Evolutionary conservation across 1,284 basidiomycete species (phyloP), one percentile per base, ranked within the genome.

Genomic region (Inonotus hispidus): DNA sequence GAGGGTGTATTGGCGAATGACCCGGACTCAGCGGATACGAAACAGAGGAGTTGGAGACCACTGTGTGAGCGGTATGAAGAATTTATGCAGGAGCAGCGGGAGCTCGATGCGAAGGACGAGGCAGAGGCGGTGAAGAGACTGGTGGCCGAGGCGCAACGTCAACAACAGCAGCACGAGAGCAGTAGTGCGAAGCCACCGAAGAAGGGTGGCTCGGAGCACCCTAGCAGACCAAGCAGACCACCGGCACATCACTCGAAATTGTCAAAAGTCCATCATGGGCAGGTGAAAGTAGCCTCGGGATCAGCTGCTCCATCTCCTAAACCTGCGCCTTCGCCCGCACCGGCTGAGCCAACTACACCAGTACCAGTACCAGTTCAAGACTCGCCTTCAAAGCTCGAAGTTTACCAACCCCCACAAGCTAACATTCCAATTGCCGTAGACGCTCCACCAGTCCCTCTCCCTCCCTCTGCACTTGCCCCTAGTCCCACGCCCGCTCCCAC

Each of bases 41-140:
- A 63, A 58, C 54, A 49, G 45, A 75, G 74, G 16, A 86, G 79
- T 0, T 94, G 92, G 91, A 81, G 85, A 3, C 90, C 92, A 1
- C 76, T 88, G 23, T 84, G 78, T 67, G 90, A 93, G 63, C 84
- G 92, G 3, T 93, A 93, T 69, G 58, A 78, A 23, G 90, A 93
- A 68, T 93, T 83, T 67, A 87, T 91, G 82, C 73, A 77, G 53
- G 90, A 93, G 69, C 89, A 92, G 68, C 85, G 85, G 80, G 80
- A 74, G 13, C 71, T 92, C 46, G 92, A 93, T 67, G 78, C 71
- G 2, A 65, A 75, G 41, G 91, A 92, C 63, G 88, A 90, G 67
- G 79, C 79, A 35, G 83, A 87, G 64, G 81, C 82, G 0, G 78
- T 78, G 45, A 70, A 69, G 1, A 3, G 32, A 8, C 8, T 32